Base-by-base conservation (phyloP, 352 stramenopile species). In the Pilasporangium apinafurcum region DNA sequence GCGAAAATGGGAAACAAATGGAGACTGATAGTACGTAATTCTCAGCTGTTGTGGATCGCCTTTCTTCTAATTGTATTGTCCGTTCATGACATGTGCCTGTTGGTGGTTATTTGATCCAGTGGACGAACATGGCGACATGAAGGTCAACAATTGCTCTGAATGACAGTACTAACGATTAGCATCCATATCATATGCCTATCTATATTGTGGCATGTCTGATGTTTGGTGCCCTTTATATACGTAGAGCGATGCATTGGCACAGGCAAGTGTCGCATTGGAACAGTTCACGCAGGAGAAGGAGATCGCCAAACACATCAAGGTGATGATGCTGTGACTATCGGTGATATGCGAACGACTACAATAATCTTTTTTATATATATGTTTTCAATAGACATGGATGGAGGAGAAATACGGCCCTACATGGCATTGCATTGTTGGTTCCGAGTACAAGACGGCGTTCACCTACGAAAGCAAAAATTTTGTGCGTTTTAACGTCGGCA, bases 391-490 rank as follows among this genome's bases (percentile, higher is more conserved):
- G 59, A 67, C 56, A 20, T 73, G 62, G 62, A 73, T 73, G 62
- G 62, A 73, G 27, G 62, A 70, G 18, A 68, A 68, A 38, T 68
- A 68, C 27, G 61, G 61, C 24, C 68, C 68, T 4, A 87, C 74
- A 35, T 84, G 74, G 74, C 74, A 87, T 60, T 87, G 74, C 58
- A 81, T 87, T 56, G 74, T 87, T 32, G 71, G 74, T 40, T 84
- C 74, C 47, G 74, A 84, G 56, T 84, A 84, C 68, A 84, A 84
- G 49, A 78, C 59, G 20, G 65, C 71, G 38, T 84, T 84, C 49
- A 71, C 68, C 36, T 87, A 84, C 53, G 74, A 84, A 61, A 84
- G 70, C 71, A 87, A 88, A 54, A 88, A 86, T 65, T 91, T 91
- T 61, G 70, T 88, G 56, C 68, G 78, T 26, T 91, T 88, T 53